Base-by-base conservation (phyloP, 495 filamentous ascomycete genomes). In the Aspergillus taichungensis region DNA sequence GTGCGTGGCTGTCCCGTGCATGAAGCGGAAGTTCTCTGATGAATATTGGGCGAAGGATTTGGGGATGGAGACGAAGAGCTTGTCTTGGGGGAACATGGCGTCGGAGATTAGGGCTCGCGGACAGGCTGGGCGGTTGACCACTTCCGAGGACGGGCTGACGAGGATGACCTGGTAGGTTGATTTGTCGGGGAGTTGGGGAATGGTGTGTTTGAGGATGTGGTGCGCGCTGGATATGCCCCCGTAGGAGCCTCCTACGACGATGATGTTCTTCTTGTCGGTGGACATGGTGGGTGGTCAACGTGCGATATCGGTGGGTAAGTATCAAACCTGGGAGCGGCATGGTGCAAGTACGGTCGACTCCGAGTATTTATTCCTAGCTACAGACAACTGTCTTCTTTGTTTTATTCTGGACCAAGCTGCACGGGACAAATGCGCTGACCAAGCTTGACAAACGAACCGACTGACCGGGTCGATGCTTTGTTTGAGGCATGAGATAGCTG, bases 191-290 rank as follows among this genome's bases (percentile, higher is more conserved):
- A 76, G 56, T 5, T 47, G 32, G 9, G 75, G 72, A 10, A 76
- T n/a, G 35, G 55, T 61, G 56, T 76, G 70, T 49, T 73, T 74
- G 51, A 78, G 71, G 42, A 76, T 53, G 44, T 73, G 71, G 47
- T 80, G 76, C 5, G 74, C 69, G 6, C 61, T 65, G 5, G 71
- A 71, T 9, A 75, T 40, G 18, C 74, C 76, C 34, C 34, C 73
- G 52, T 73, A 78, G 34, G 74, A 78, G 30, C 64, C 74, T 14
- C 75, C 76, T 28, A 78, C 56, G 42, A 80, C 68, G 44, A 78
- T 45, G 42, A 76, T 68, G n/a, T 63, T 69, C 46, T 72, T 24
- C 18, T 24, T 24, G 18, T 24, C 18, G 18, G 18, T 24, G 18
- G 18, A 24, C 18, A 24, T 24, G 18, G 18, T 24, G 18, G 4